These are phyloP conservation scores for Plectranthus barbatus DNA, from an alignment of 257 asterid species.

Conservation along the genomic window DNA sequence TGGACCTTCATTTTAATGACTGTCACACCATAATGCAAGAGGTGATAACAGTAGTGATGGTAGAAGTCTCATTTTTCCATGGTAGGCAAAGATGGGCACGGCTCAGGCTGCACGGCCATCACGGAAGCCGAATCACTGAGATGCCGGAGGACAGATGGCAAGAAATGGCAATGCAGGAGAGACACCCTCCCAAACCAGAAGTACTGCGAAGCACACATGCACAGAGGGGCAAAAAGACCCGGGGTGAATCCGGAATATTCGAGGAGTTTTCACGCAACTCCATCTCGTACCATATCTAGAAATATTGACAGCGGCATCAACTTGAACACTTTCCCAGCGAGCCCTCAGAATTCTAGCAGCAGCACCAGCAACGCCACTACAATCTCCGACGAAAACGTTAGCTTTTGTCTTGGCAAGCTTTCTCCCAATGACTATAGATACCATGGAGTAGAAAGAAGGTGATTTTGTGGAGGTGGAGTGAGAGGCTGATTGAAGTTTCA, in stretches of 20 bases:
- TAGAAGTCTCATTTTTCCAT: not conserved
- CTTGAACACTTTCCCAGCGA: slow-evolving; percentile 40
- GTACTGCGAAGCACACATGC: slow-evolving; percentile 57
- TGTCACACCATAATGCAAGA: too few species aligned
- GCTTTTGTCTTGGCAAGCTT: slow-evolving; percentile 12
- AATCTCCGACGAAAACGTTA: slow-evolving; percentile 32
- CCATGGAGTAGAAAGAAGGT: too few species aligned
- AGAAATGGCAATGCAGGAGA: slow-evolving; percentile 60
- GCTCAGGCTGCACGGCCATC: not conserved
- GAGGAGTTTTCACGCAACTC: not conserved
- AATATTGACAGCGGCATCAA: slow-evolving; percentile 21
- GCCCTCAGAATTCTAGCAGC: slow-evolving; percentile 25
- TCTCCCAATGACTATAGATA: not conserved
- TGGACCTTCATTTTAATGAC: too few species aligned
- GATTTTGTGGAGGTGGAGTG: too few species aligned
- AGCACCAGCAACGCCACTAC: slow-evolving; percentile 45
- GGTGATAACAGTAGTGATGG: too few species aligned
- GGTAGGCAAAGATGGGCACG: slow-evolving; percentile 18
- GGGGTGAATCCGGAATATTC: slow-evolving; percentile 12
- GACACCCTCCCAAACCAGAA: slow-evolving; percentile 33
- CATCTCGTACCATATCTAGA: not conserved
- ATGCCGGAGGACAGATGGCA: slow-evolving; percentile 75
- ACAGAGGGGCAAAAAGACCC: slow-evolving; percentile 48
- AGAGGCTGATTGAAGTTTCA: too few species aligned
- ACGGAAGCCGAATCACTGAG: slow-evolving; percentile 29